Percentiles rank a stretch among this genome's conserved stretches.
Conservation (phyloP, 805 yeast genomes). For the Candida montana region DNA sequence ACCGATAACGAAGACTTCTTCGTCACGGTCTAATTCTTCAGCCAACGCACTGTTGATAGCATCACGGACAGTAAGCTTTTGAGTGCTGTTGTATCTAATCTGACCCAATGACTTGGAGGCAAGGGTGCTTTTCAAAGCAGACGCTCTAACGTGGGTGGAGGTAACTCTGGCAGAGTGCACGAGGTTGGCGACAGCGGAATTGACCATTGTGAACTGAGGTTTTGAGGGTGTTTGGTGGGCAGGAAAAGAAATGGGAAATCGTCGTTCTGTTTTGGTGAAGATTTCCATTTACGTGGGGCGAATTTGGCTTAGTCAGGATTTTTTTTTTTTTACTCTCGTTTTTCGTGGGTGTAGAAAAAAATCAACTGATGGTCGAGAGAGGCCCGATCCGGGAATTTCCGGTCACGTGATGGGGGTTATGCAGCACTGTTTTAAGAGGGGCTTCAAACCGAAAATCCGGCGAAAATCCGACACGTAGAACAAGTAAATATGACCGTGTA, state of each 20-base stretch:
- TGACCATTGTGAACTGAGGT: not conserved
- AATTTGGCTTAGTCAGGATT: not conserved
- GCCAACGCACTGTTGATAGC: conserved; percentile 93
- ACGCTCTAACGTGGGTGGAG: conserved; percentile 4
- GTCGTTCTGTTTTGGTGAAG: not conserved
- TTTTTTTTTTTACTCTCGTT: not conserved
- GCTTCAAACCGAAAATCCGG: no score
- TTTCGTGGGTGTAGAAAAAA: conserved; percentile 1
- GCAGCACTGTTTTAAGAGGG: no score
- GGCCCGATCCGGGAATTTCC: not conserved
- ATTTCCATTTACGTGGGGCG: conserved; percentile 6
- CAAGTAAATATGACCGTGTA: no score
- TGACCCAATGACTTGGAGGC: conserved; percentile 2
- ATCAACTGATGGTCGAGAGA: not conserved
- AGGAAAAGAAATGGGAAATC: conserved; percentile 1
- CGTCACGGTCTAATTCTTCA: conserved; percentile 96
- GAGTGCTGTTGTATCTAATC: conserved; percentile 19
- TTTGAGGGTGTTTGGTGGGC: not conserved
- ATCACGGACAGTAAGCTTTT: conserved; percentile 84
- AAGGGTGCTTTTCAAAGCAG: not conserved
- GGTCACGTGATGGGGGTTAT: no score
- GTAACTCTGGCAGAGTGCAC: conserved; percentile 6
- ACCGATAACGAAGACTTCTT: conserved; percentile 91
- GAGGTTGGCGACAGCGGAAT: conserved; percentile 1
- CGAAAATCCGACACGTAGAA: no score